These are phyloP conservation scores for Wickerhamomyces xylosicus DNA, from an alignment of 805 yeast genomes.

Conservation along the genomic window DNA sequence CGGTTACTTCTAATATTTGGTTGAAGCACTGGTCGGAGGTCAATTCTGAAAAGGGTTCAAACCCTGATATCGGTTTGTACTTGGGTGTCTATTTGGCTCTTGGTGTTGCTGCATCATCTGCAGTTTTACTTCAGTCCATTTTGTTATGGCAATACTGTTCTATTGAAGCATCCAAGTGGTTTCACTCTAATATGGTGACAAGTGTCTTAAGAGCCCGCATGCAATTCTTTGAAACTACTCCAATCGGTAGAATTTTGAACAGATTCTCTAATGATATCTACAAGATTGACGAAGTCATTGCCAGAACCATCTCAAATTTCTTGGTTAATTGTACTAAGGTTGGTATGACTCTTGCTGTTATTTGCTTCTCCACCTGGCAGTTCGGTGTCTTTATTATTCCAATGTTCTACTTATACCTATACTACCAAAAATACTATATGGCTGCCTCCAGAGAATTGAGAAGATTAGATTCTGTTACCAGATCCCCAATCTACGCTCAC, in stretches of 20 bases:
- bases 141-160: conserved; percentile 75
- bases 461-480: conserved; percentile 70
- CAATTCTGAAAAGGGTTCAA: conserved; percentile 55
- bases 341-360: conserved; percentile 68
- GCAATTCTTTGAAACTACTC: conserved; percentile 94
- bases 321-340: conserved; percentile 53
- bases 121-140: conserved; percentile 54
- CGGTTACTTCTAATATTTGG: conserved; percentile 79
- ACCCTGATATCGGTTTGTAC: conserved; percentile 65
- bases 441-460: conserved; percentile 74
- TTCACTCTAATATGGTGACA: conserved; percentile 69
- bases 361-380: conserved; percentile 81
- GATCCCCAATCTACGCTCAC: conserved; percentile 76
- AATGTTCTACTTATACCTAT: conserved; percentile 50
- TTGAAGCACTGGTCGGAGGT: conserved; percentile 95
- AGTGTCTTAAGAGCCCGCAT: conserved; percentile 82
- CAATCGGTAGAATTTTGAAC: conserved; percentile 85
- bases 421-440: conserved; percentile 69
- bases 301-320: conserved; percentile 63
- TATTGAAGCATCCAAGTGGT: conserved; percentile 65
- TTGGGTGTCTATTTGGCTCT: conserved; percentile 65
- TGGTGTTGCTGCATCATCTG: conserved; percentile 57
- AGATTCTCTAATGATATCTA: conserved; percentile 87
- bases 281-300: conserved; percentile 72
- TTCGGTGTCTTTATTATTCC: conserved; percentile 67